Conservation (phyloP, 1,139 yeast genomes). For the Yamadazyma trypodendri region DNA sequence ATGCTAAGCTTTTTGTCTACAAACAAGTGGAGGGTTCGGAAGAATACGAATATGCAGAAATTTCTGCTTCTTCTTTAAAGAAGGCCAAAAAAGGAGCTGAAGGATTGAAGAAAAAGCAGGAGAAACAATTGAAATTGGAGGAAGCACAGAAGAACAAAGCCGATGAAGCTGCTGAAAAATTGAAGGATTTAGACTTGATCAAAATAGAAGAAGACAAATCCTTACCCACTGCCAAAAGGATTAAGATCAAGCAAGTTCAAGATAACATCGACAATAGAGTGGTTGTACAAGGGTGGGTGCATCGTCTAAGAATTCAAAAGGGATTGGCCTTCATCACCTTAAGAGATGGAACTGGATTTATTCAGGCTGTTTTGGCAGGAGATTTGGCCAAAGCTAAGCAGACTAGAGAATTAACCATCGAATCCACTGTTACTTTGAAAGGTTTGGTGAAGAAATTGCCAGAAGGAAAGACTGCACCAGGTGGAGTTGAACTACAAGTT, state of each 20-base stretch:
- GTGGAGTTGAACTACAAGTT: slow-evolving; percentile 90
- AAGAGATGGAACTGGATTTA: slow-evolving; percentile 91
- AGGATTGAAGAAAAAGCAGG: slow-evolving; percentile 84
- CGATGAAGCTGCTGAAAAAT: slow-evolving; percentile 66
- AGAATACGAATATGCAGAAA: slow-evolving; percentile 63
- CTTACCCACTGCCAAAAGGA: slow-evolving; percentile 65
- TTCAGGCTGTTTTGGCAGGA: slow-evolving; percentile 87
- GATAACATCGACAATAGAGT: slow-evolving; percentile 63
- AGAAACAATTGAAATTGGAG: slow-evolving; percentile 69
- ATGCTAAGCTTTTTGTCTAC: slow-evolving; percentile 61
- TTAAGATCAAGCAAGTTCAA: slow-evolving; percentile 61
- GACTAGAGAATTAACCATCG: slow-evolving; percentile 83
- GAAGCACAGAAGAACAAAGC: slow-evolving; percentile 60
- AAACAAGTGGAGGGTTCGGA: slow-evolving; percentile 61
- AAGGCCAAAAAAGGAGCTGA: slow-evolving; percentile 97
- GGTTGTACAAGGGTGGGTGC: slow-evolving; percentile 90
- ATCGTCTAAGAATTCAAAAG: slow-evolving; percentile 89
- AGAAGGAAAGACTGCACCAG: slow-evolving; percentile 96
- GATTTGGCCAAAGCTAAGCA: slow-evolving; percentile 89
- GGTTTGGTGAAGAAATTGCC: slow-evolving; percentile 85
- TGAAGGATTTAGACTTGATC: slow-evolving; percentile 75
- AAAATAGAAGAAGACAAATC: slow-evolving; percentile 68
- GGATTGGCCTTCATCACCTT: slow-evolving; percentile 87
- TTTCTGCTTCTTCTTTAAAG: slow-evolving; percentile 90
- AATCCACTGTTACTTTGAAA: slow-evolving; percentile 74